A percentile compares a stretch with the other conserved stretches of the same genome.
Evolutionary conservation across 345 rosid genomes (phyloP).

Genomic region (Camelina neglecta): DNA sequence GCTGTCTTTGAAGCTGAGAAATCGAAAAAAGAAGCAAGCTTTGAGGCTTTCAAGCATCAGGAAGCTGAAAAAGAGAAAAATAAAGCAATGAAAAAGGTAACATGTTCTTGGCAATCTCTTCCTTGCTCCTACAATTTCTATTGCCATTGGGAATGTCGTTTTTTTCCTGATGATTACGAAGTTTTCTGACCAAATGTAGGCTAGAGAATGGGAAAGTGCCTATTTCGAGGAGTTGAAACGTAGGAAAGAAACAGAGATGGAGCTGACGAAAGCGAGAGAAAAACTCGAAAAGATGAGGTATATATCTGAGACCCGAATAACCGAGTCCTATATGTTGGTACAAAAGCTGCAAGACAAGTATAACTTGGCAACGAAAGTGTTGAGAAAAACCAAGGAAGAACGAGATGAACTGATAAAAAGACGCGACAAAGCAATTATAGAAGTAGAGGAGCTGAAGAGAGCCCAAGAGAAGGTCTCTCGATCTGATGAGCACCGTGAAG

Average conservation of each 20-base stretch:
- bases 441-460: constrained; percentile 67
- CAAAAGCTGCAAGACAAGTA: constrained; percentile 68
- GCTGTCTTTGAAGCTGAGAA: not conserved
- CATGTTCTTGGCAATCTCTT: constrained; percentile 7
- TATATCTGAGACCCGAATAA: constrained; percentile 54
- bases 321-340: constrained; percentile 53
- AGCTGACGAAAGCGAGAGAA: constrained; percentile 53
- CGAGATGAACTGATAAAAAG: constrained; percentile 59
- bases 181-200: constrained; percentile 45
- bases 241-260: constrained; percentile 60
- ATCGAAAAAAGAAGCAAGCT: constrained; percentile 42
- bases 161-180: not conserved
- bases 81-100: constrained; percentile 67
- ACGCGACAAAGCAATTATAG: constrained; percentile 65
- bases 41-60: constrained; percentile 57
- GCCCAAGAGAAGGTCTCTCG: constrained; percentile 54
- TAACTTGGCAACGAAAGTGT: constrained; percentile 62
- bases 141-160: not conserved
- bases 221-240: constrained; percentile 54
- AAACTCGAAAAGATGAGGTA: constrained; percentile 51
- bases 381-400: constrained; percentile 62
- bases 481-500: constrained; percentile 52
- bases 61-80: constrained; percentile 64
- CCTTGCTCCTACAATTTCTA: not conserved
- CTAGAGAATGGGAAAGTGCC: constrained; percentile 53